Evolutionary conservation across 257 asterid species (phyloP).

Genomic region (Ocimum tenuiflorum): DNA sequence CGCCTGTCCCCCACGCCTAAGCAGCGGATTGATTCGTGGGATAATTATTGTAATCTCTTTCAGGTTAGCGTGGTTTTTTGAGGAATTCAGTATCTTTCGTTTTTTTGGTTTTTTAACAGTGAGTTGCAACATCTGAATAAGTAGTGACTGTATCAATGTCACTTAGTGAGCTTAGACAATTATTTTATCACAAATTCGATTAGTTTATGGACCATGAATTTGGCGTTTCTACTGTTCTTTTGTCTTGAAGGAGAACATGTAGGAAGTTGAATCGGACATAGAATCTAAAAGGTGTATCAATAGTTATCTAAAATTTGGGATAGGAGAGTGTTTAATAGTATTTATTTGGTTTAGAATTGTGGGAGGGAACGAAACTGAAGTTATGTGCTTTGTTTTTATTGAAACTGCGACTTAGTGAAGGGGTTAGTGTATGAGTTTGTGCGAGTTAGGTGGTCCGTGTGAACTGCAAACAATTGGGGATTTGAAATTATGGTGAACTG

Average conservation of each 20-base stretch:
- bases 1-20: slow-evolving; percentile 69
- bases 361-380: background rate
- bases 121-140: too few relatives aligned
- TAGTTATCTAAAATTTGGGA: background rate
- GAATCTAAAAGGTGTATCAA: background rate
- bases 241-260: background rate
- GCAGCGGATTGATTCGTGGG: slow-evolving; percentile 93
- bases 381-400: background rate
- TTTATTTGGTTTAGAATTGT: background rate
- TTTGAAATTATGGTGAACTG: background rate
- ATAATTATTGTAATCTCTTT: slow-evolving; percentile 79
- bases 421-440: background rate
- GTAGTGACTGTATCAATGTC: background rate
- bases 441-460: background rate
- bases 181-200: background rate
- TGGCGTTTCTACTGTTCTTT: background rate
- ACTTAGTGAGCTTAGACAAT: background rate
- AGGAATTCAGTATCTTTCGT: background rate
- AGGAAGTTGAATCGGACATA: background rate
- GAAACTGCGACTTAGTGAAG: background rate
- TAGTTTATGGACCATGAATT: background rate
- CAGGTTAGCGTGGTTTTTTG: slow-evolving; percentile 37
- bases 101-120: too few relatives aligned
- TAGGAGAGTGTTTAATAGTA: background rate
- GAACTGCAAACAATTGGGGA: background rate